Base-by-base conservation (phyloP, 176 grass and related monocot genomes). In the Guadua angustifolia region DNA sequence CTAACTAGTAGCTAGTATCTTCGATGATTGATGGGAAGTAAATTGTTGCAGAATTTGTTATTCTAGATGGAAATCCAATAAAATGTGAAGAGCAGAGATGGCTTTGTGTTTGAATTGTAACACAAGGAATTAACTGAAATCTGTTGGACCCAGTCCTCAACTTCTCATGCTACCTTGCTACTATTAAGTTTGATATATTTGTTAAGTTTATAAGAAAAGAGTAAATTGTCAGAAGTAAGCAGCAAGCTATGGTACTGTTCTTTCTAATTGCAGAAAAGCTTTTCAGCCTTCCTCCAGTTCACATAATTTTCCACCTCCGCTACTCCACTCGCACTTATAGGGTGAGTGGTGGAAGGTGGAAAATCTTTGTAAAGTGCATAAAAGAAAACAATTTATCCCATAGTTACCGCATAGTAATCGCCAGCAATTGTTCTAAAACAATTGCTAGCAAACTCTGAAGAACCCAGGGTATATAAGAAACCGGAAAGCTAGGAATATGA, bases 21-120 rank as follows among this genome's bases (percentile, higher is more conserved):
- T 84, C 73, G 43, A 3, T 73, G 35, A 72, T 57, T 66, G 56
- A 46, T 88, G 0, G 44, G 39, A 33, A 69, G 21, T 76, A 12
- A 72, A 16, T 18, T 74, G 13, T 50, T 43, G 53, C 71, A 51
- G n/a, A 79, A 80, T 87, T 13, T 76, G 42, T 60, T 50, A 19
- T 62, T 55, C 42, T 56, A 33, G n/a, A 61, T 63, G 32, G 17
- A 35, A 51, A 57, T 80, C 40, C 17, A 29, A 50, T 40, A 62
- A 42, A 75, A 35, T 70, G 40, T 38, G 19, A 79, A 57, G 58
- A 66, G 13, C 15, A 70, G 5, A 78, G 11, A 64, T 36, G 13
- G 3, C 58, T 57, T 0, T 3, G 44, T 86, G 17, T 56, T 66
- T 74, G 35, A 26, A 29, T 42, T 71, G 16, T 17, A 18, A 43